Conservation (phyloP, 2,329 filamentous ascomycete species). For the Hymenoscyphus scutula region DNA sequence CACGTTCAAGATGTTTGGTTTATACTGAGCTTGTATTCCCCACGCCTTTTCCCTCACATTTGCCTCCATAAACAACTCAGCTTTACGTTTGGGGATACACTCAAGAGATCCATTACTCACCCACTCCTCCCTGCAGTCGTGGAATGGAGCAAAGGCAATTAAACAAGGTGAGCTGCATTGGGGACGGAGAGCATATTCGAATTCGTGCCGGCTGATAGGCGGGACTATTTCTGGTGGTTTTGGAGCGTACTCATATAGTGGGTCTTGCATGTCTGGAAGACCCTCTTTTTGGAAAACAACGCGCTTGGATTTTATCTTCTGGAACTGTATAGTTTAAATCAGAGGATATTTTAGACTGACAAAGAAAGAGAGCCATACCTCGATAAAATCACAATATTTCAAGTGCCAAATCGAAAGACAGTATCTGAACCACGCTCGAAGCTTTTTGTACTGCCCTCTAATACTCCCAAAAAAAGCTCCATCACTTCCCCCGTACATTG, state of each 20-base stretch:
- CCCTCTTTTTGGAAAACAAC: background rate
- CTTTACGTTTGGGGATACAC: background rate
- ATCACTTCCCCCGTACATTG: background rate
- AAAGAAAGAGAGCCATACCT: background rate
- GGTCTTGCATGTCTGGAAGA: background rate
- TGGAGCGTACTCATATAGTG: background rate
- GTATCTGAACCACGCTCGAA: background rate
- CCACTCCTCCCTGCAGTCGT: background rate
- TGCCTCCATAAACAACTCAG: background rate
- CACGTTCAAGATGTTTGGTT: background rate
- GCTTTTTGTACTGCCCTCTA: background rate
- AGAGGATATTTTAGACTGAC: background rate
- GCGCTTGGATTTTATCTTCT: background rate
- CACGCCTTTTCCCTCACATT: background rate
- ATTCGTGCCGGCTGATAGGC: background rate
- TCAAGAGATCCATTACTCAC: background rate
- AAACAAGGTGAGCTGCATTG: background rate
- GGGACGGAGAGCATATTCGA: background rate
- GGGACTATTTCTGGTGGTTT: background rate
- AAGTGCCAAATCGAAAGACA: background rate
- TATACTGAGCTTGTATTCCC: background rate
- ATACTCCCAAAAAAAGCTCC: background rate
- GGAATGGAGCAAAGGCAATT: background rate
- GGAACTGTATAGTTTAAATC: too few relatives aligned
- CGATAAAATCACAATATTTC: background rate